Base-by-base conservation (phyloP, 1,284 basidiomycete species). In the Gomphus sp. region DNA sequence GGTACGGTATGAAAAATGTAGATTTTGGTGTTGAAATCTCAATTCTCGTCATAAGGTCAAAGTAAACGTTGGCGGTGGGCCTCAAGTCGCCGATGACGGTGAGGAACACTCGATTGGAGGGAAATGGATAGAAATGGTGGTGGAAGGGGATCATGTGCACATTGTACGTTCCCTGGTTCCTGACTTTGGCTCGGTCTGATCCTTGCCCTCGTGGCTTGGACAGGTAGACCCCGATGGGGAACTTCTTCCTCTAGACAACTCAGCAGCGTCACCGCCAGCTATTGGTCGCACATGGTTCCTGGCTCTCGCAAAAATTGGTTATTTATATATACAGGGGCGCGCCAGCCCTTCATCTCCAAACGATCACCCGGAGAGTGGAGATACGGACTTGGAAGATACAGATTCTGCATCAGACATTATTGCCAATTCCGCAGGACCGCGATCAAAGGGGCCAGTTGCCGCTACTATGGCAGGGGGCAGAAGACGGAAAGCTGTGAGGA, bases 81-180 rank as follows among this genome's bases (percentile, higher is more conserved):
- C 75, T 22, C 73, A 78, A 10, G 47, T 73, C 18, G 80, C 85
- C 60, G 81, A 80, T 59, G 81, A 81, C 59, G 84, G 81, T 11
- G 80, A 79, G 62, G 65, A 57, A 25, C 8, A 70, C 31, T 39
- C 41, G 16, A 65, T 76, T 5, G 64, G 69, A 16, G 80, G 80
- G 0, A 79, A 75, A 68, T 76, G 73, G 70, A 73, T 91, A 58
- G 89, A 91, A 60, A 82, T 91, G 80, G 76, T 90, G n/a, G 89
- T 91, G 4, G 85, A 90, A 62, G 80, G 81, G 45, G 73, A 78
- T 60, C 69, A 81, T 52, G 87, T 90, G 41, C 90, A 80, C 70
- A 78, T 91, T 61, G 88, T 90, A 66, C 70, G 86, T 80, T 31
- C 41, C 39, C 31, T 36, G 22, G 18, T 41, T 37, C 31, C 36